Percentiles rank a stretch among this genome's conserved stretches.
phyloP scores from a whole-genome alignment of 352 stramenopile genomes.

The Globisporangium okanoganense region DNA sequence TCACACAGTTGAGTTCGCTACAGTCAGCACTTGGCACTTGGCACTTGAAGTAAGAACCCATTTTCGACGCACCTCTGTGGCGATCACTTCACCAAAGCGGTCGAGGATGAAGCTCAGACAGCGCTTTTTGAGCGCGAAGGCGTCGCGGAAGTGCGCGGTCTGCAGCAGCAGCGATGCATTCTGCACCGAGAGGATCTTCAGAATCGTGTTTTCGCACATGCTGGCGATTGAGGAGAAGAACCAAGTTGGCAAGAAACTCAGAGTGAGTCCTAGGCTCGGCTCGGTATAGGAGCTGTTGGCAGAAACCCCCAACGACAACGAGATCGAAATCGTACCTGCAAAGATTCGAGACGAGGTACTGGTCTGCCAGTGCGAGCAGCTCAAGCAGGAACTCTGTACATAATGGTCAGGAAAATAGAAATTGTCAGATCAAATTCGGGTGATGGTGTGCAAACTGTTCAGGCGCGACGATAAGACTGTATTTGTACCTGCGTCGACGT shows the following conservation, averaged over 20 bases:
- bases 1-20: not conserved
- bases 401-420: not conserved
- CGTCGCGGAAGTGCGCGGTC: slow-evolving; percentile 66
- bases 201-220: slow-evolving; percentile 66
- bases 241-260: not conserved
- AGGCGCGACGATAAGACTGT: not conserved
- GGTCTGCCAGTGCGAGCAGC: slow-evolving; percentile 76
- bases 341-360: slow-evolving; percentile 75
- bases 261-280: too few species aligned
- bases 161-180: slow-evolving; percentile 81
- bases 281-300: too few species aligned
- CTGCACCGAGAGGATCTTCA: slow-evolving; percentile 60
- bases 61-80: slow-evolving; percentile 38
- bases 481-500: slow-evolving; percentile 38
- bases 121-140: slow-evolving; percentile 69
- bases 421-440: not conserved
- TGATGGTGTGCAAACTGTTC: not conserved
- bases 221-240: slow-evolving; percentile 24
- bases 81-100: slow-evolving; percentile 73
- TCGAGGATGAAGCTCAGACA: slow-evolving; percentile 83
- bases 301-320: not conserved
- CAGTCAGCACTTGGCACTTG: not conserved
- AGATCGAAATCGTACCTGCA: slow-evolving; percentile 28
- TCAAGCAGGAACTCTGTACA: slow-evolving; percentile 74
- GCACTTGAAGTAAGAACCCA: not conserved